phyloP scores from a whole-genome alignment of 257 asterid species.

The Knoxia roxburghii region DNA sequence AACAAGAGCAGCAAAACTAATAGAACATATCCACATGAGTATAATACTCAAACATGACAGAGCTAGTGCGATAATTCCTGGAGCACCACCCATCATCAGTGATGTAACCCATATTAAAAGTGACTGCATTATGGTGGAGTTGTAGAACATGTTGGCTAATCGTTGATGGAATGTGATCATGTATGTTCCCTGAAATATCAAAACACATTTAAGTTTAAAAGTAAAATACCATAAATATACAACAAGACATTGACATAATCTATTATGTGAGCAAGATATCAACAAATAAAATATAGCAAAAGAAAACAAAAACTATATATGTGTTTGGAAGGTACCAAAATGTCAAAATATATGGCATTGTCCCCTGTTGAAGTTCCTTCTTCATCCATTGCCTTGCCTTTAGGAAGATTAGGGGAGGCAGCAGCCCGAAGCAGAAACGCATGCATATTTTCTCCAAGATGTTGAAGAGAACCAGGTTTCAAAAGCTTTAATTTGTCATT shows the following conservation, averaged over 20 bases:
- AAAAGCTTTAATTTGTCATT: slow-evolving; percentile 77
- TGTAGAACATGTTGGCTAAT: slow-evolving; percentile 69
- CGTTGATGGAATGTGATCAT: slow-evolving; percentile 70
- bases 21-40: slow-evolving; percentile 81
- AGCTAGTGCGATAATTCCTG: slow-evolving; percentile 56
- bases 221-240: background rate
- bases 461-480: slow-evolving; percentile 97
- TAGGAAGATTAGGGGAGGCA: slow-evolving; percentile 67
- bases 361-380: slow-evolving; percentile 38
- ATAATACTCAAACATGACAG: slow-evolving; percentile 54
- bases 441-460: slow-evolving; percentile 97
- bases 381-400: slow-evolving; percentile 35
- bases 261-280: background rate
- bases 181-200: slow-evolving; percentile 65
- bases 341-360: slow-evolving; percentile 75
- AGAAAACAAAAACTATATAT: background rate
- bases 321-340: slow-evolving; percentile 50
- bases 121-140: slow-evolving; percentile 77
- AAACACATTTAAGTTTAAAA: slow-evolving; percentile 18
- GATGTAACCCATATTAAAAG: slow-evolving; percentile 73
- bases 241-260: background rate
- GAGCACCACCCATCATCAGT: slow-evolving; percentile 64
- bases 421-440: slow-evolving; percentile 83
- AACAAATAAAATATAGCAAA: slow-evolving; percentile 5
- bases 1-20: slow-evolving; percentile 42